These are phyloP conservation scores for Lasiodiplodia sp. DNA, from an alignment of 2,329 filamentous ascomycete species.

Conservation along the genomic window DNA sequence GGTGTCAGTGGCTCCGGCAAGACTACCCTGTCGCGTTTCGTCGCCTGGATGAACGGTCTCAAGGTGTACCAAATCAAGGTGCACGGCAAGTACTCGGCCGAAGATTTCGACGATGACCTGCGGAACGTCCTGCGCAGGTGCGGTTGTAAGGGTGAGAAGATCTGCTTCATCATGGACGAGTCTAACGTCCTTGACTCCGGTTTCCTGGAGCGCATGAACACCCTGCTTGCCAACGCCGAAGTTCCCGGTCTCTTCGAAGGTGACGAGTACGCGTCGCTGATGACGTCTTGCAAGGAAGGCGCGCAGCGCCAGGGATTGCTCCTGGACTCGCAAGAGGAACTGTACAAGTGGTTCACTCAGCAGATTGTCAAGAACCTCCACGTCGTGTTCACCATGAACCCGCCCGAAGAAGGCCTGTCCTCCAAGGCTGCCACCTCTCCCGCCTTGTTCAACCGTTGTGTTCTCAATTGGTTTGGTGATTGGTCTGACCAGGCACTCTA, in stretches of 20 bases:
- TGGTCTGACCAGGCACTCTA: slow-evolving; percentile 99
- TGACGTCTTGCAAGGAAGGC: slow-evolving; percentile 99
- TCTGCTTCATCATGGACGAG: slow-evolving; percentile 99
- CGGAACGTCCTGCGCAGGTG: slow-evolving; percentile 91
- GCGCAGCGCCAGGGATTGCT: slow-evolving; percentile 94
- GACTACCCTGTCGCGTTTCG: slow-evolving; percentile 95
- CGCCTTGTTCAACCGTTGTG: slow-evolving; percentile 98
- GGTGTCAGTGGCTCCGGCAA: slow-evolving; percentile 99
- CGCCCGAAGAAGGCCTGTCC: slow-evolving; percentile 90
- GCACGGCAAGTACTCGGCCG: slow-evolving; percentile 95
- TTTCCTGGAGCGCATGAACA: slow-evolving; percentile 99
- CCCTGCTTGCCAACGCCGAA: slow-evolving; percentile 96
- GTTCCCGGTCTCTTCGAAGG: slow-evolving; percentile 98
- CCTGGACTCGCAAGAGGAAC: slow-evolving; percentile 95
- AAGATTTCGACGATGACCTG: slow-evolving; percentile 98
- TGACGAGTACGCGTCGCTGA: slow-evolving; percentile 97
- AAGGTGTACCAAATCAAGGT: slow-evolving; percentile 99
- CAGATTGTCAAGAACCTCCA: slow-evolving; percentile 99
- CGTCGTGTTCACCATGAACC: slow-evolving; percentile 99
- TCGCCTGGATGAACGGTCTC: slow-evolving; percentile 99
- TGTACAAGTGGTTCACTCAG: slow-evolving; percentile 99
- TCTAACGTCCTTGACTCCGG: slow-evolving; percentile 98
- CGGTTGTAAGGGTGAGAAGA: slow-evolving; percentile 98
- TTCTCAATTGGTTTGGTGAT: slow-evolving; percentile 99
- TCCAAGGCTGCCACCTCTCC: slow-evolving; percentile 98